Percentiles rank a stretch among this genome's conserved stretches.
These are phyloP conservation scores for Mallotus repandus DNA, from an alignment of 441 rosid genomes.

Conservation along the genomic window DNA sequence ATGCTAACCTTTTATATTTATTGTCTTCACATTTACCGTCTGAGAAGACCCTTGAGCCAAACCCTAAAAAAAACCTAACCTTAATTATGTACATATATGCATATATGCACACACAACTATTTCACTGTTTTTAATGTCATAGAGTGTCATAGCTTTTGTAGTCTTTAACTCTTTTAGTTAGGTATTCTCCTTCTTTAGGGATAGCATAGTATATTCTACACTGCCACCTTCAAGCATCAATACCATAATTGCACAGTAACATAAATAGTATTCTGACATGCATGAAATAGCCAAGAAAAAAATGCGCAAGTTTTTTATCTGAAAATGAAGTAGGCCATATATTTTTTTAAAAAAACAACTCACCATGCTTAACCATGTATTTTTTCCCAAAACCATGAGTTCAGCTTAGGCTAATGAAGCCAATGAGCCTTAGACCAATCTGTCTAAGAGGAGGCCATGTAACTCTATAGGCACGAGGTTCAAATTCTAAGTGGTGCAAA, in stretches of 20 bases:
- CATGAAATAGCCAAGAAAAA: too few relatives aligned
- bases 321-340: neutral
- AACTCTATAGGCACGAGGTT: too few relatives aligned
- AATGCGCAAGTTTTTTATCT: too few relatives aligned
- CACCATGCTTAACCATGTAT: neutral
- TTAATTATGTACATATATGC: too few relatives aligned
- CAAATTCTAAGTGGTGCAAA: too few relatives aligned
- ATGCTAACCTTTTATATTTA: neutral
- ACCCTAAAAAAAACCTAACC: neutral
- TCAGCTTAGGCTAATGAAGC: neutral
- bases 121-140: neutral
- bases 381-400: neutral
- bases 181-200: neutral
- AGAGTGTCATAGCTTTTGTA: neutral
- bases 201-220: neutral
- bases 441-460: too few relatives aligned
- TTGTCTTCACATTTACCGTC: constrained; percentile 24
- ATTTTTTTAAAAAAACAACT: too few relatives aligned
- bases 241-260: neutral
- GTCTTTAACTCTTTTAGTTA: neutral
- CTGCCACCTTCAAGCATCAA: neutral
- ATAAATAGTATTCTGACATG: too few relatives aligned
- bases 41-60: constrained; percentile 25
- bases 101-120: neutral
- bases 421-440: too few relatives aligned